These are phyloP conservation scores for Colletotrichum chlorophyti DNA, from an alignment of 2,329 filamentous ascomycete species.

Conservation along the genomic window DNA sequence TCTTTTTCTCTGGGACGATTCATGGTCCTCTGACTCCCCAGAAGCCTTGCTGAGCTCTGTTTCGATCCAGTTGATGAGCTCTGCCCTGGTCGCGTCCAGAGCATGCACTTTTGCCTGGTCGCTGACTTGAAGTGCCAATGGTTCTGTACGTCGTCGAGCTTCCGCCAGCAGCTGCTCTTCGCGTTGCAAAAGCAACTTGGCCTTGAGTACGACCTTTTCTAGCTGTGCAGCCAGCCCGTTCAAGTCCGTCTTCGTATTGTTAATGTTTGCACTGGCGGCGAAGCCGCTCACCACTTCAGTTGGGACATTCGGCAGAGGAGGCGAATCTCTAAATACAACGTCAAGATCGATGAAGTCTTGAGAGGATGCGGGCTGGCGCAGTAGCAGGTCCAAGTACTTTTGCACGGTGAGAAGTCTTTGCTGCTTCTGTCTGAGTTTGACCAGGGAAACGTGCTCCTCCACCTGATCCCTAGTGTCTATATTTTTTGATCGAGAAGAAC, in stretches of 20 bases:
- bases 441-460: constrained; percentile 57
- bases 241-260: constrained; percentile 48
- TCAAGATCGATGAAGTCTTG: constrained; percentile 57
- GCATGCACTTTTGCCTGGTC: constrained; percentile 55
- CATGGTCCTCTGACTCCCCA: constrained; percentile 34
- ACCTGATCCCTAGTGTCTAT: constrained; percentile 37
- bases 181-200: constrained; percentile 62
- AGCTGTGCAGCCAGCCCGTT: constrained; percentile 56
- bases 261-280: constrained; percentile 45
- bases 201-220: constrained; percentile 64
- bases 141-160: constrained; percentile 12
- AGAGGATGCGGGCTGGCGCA: constrained; percentile 58
- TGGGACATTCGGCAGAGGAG: constrained; percentile 57
- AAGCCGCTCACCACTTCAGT: constrained; percentile 58
- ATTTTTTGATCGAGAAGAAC: constrained; percentile 23
- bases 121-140: constrained; percentile 41
- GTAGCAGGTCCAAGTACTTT: constrained; percentile 56
- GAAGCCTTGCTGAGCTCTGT: constrained; percentile 63
- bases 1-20: constrained; percentile 28
- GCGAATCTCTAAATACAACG: constrained; percentile 52
- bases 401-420: constrained; percentile 57
- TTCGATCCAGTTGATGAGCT: constrained; percentile 72
- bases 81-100: constrained; percentile 61
- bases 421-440: constrained; percentile 59
- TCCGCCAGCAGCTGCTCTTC: constrained; percentile 63